Evolutionary conservation across 108 stramenopile genomes (phyloP), one percentile per base, ranked within the genome.

Genomic region (Skeletonema costatum): DNA sequence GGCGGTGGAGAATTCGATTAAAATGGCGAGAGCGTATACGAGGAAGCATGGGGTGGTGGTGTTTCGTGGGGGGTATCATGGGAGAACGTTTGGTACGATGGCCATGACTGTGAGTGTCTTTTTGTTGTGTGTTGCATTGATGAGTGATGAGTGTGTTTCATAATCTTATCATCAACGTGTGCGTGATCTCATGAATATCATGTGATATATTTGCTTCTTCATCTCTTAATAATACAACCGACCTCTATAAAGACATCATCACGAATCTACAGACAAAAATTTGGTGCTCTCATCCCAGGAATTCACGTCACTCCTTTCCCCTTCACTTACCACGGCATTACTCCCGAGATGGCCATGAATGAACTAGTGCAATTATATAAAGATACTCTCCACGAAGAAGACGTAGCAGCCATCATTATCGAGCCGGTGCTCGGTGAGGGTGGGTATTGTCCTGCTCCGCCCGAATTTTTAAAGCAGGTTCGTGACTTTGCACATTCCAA

Each of bases 351-450:
- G 39, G 81, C 82, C 2, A 53, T 83, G 66, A 68, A 60, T 46
- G 81, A 86, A 56, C 69, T 86, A 14, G 74, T 75, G 12, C 78
- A 75, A 39, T 60, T 86, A 53, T 74, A 79, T 73, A 86, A 83
- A 77, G 78, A 83, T 76, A 81, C 82, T 30, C 69, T 77, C 21
- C 76, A 77, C 31, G 67, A 74, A 46, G 79, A 85, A 44, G 88
- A 87, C 30, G 61, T 78, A 5, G 89, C 89, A 1, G 87, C 87
- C 41, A 71, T 90, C 44, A 44, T 90, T 63, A 83, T 90, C 36
- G 89, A 90, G 72, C 89, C 87, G 19, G 78, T 90, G 11, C 81
- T 85, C 9, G 89, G 89, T 13, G 89, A 90, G 71, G 89, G 89
- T 17, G 89, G 89, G 50, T 90, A 87, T 66, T 77, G 60, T 39